Evolutionary conservation across 306 rosid genomes (phyloP), one percentile per base, ranked within the genome.

Genomic region (Malus orientalis): DNA sequence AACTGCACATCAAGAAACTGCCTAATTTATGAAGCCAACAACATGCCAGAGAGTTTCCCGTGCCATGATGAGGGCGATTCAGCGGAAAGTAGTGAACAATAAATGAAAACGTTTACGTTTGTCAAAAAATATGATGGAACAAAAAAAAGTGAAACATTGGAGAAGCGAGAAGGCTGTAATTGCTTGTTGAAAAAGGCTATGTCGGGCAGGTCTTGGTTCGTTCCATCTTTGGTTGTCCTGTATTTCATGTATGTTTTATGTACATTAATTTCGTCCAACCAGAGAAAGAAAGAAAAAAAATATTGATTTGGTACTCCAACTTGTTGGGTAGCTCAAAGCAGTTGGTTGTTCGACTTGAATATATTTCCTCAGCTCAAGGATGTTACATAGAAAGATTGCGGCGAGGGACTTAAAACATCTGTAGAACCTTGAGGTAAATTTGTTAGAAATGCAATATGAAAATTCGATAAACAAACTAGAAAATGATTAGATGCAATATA

Each of bases 1-100:
- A 75, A 81, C 87, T 71, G 92, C 92, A 57, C 90, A 80, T 23
- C 93, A 78, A 74, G 98, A 92, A 75, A 81, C 87, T 69, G 92
- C 79, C 75, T 95, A 87, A 81, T 62, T 74, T 64, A 18, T 76
- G 44, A 57, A 71, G 67, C 70, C 67, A 29, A 85, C 57, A 36
- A 38, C 74, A 72, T 51, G 7, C 61, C 14, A 42, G 47, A 33
- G 64, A 23, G 80, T 76, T 84, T 32, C 32, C 38, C 47, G 73
- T 73, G 79, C 61, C 47, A 53, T 47, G 66, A 83, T 84, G 82
- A 80, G 60, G 80, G 78, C 40, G 66, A 38, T 70, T 69, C 57
- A 49, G 77, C n/a, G 60, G 63, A 67, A 40, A 67, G 61, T 67
- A n/a, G 51, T 51, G 40, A 57, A 78, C 30, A 79, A 71, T 76